These are phyloP conservation scores for Hippophae gyantsensis DNA, from an alignment of 306 rosid species.

Conservation along the genomic window DNA sequence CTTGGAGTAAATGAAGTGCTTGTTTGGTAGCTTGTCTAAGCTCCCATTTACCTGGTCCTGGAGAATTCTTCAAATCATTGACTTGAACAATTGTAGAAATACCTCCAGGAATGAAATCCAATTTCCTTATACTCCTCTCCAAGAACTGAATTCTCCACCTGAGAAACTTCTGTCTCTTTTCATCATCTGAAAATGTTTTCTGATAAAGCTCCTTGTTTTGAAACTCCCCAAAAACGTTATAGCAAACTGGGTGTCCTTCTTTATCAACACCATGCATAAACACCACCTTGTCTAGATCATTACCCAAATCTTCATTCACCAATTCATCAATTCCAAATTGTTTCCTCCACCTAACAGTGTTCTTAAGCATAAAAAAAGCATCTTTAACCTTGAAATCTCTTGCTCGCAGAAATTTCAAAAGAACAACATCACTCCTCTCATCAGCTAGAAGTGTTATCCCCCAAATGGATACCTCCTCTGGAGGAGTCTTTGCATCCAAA, in stretches of 20 bases:
- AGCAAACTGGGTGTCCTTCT: constrained; percentile 65
- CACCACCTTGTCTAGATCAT: constrained; percentile 54
- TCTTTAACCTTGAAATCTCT: constrained; percentile 82
- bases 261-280: constrained; percentile 49
- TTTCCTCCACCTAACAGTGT: constrained; percentile 67
- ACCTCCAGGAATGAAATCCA: constrained; percentile 45
- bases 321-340: constrained; percentile 50
- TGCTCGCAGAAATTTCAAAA: constrained; percentile 67
- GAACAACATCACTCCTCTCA: constrained; percentile 64
- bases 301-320: constrained; percentile 43
- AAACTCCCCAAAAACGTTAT: constrained; percentile 79
- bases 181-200: constrained; percentile 64
- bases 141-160: constrained; percentile 74
- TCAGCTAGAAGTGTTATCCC: constrained; percentile 56
- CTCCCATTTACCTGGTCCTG: constrained; percentile 65
- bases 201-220: constrained; percentile 55
- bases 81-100: constrained; percentile 58
- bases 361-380: constrained; percentile 53
- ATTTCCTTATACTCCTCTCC: constrained; percentile 70
- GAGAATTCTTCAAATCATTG: constrained; percentile 69
- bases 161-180: constrained; percentile 57
- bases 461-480: constrained; percentile 49
- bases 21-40: constrained; percentile 69
- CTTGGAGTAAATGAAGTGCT: constrained; percentile 70
- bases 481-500: not conserved